Evolutionary conservation across 2,329 filamentous ascomycete genomes (phyloP), one percentile per base, ranked within the genome.

Genomic region (Diaporthe caulivora): DNA sequence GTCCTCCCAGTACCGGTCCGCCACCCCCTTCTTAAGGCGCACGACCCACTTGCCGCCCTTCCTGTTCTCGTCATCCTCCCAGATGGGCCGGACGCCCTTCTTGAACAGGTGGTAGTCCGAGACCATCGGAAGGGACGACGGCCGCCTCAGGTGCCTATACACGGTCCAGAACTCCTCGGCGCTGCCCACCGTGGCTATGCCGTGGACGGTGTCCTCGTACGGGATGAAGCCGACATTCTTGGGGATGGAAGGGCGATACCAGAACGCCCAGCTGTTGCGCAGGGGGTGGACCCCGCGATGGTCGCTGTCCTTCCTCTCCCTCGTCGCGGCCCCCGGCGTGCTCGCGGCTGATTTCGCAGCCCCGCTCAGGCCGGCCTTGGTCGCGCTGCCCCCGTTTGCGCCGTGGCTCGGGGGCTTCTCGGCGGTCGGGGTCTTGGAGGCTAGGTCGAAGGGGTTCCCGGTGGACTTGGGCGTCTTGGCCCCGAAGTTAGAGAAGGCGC

Each of bases 41-140:
- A 99, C 92, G 77, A 98, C 95, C 96, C 96, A 99, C 86, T 99
- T 99, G 68, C 97, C 97, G 71, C 97, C 97, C 78, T 92, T 93
- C 83, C 95, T 97, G 85, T 99, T 99, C 82, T 97, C 95, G 60
- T 98, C 95, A 78, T 99, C 97, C 83, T 99, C 97, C 97, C 97
- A 99, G 78, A 99, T 97, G 29, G 97, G 97, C 75, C 97, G 92
- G 75, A 99, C 95, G 71, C 95, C 96, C 81, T 97, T 95, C 84
- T 97, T 97, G 87, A 99, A 99, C 74, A 99, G 92, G 82, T 99
- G 97, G 81, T 98, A 99, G 84, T 99, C 97, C 31, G 95, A 98
- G 40, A 98, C 96, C 6, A 96, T 92, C 9, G 96, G 96, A 73
- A 99, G 87, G 44, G 89, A 87, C 47, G 95, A 98, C 2, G 97